Conservation (phyloP, 192 early-diverging fungal genomes). For the Martensiomyces pterosporus region DNA sequence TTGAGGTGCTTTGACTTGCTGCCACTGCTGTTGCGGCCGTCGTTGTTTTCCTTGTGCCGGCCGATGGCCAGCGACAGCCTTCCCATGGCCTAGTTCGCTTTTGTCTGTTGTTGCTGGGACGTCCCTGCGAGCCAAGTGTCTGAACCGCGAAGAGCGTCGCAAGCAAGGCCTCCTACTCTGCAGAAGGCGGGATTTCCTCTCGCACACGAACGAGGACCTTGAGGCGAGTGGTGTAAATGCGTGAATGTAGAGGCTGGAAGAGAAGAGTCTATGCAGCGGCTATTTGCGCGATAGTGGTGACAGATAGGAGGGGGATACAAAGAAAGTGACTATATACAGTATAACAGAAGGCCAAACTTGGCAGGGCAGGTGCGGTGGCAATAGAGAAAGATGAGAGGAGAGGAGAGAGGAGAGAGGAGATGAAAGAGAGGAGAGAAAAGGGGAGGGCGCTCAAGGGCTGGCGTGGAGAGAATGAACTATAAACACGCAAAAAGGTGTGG, state of each 20-base stretch:
- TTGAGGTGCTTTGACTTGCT: conserved; percentile 32
- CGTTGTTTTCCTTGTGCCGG: conserved; percentile 28
- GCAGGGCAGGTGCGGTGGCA: not conserved
- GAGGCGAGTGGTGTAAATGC: too few species aligned
- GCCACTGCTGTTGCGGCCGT: conserved; percentile 14
- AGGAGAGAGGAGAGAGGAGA: conserved; percentile 1
- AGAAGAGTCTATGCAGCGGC: not conserved
- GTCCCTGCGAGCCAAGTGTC: too few species aligned
- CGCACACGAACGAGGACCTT: too few species aligned
- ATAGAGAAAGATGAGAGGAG: not conserved
- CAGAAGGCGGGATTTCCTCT: too few species aligned
- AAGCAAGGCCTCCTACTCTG: too few species aligned
- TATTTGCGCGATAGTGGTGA: too few species aligned
- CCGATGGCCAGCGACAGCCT: conserved; percentile 41
- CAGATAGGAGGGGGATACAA: too few species aligned
- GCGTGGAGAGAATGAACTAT: too few species aligned
- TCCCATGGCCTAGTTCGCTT: conserved; percentile 20
- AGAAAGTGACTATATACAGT: too few species aligned
- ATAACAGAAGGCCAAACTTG: not conserved
- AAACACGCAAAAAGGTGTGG: too few species aligned
- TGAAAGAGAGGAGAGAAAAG: not conserved
- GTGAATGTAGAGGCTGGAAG: too few species aligned
- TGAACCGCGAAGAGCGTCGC: too few species aligned
- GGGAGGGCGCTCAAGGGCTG: not conserved
- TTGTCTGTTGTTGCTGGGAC: not conserved